Evolutionary conservation across 306 rosid genomes (phyloP).

Genomic region (Quercus rubra): DNA sequence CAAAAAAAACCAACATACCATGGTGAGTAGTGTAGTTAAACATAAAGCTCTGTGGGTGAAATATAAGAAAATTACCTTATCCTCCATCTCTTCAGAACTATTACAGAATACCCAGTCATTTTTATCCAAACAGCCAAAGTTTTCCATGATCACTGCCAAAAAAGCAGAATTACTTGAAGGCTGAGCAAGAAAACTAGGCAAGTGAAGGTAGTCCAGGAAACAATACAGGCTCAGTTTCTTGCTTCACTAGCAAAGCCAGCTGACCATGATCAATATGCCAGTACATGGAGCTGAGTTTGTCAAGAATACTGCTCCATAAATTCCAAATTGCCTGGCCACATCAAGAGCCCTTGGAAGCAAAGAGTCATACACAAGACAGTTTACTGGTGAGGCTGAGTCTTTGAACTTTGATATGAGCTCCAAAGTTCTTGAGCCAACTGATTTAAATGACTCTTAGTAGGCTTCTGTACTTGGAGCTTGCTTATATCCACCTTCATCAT

Average conservation of each 20-base stretch:
- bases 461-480: slow-evolving; percentile 22
- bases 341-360: slow-evolving; percentile 44
- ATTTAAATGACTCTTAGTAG: slow-evolving; percentile 26
- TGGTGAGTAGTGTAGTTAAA: neutral
- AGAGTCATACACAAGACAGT: slow-evolving; percentile 38
- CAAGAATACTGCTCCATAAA: slow-evolving; percentile 29
- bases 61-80: slow-evolving; percentile 15
- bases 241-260: slow-evolving; percentile 8
- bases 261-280: slow-evolving; percentile 12
- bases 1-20: neutral
- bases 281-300: slow-evolving; percentile 34
- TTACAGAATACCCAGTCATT: slow-evolving; percentile 40
- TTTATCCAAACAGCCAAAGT: slow-evolving; percentile 6
- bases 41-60: too few relatives aligned
- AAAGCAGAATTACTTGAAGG: slow-evolving; percentile 19
- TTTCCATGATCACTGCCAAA: slow-evolving; percentile 20
- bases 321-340: slow-evolving; percentile 24
- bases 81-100: slow-evolving; percentile 32
- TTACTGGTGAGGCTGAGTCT: slow-evolving; percentile 17
- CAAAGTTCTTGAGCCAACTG: slow-evolving; percentile 29
- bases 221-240: neutral
- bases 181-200: slow-evolving; percentile 22
- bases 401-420: slow-evolving; percentile 25
- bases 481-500: slow-evolving; percentile 30
- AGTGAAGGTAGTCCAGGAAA: slow-evolving; percentile 38